Conservation (phyloP, 2,329 filamentous ascomycete genomes). For the Blastomyces emzantsi region DNA sequence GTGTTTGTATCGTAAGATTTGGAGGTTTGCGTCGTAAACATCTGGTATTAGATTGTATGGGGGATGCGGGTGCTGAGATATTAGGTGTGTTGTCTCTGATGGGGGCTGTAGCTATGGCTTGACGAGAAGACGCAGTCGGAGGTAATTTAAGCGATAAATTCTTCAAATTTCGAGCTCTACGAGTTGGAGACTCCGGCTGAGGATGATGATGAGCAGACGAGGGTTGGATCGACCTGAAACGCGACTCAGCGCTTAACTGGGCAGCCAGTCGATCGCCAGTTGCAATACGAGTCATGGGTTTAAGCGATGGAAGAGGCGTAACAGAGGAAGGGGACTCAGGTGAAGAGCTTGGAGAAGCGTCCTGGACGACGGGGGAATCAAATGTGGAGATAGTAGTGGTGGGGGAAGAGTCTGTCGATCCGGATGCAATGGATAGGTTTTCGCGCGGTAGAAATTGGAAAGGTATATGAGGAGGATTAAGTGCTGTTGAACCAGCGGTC, state of each 20-base stretch:
- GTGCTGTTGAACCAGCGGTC: constrained; percentile 7
- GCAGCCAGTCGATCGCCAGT: constrained; percentile 7
- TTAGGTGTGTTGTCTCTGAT: constrained; percentile 37
- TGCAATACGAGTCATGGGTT: constrained; percentile 24
- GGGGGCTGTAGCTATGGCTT: constrained; percentile 42
- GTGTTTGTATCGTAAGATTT: constrained; percentile 52
- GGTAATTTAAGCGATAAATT: constrained; percentile 55
- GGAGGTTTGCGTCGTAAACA: constrained; percentile 48
- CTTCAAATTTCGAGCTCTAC: constrained; percentile 51
- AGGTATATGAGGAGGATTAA: constrained; percentile 9
- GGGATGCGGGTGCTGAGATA: constrained; percentile 47
- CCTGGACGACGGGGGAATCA: constrained; percentile 81
- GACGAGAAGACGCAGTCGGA: constrained; percentile 35
- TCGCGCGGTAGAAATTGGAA: constrained; percentile 32
- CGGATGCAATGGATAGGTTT: constrained; percentile 47
- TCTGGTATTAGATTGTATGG: constrained; percentile 48
- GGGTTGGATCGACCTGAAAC: constrained; percentile 11
- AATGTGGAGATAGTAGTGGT: constrained; percentile 90
- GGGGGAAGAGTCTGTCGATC: constrained; percentile 87
- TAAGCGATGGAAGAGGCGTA: constrained; percentile 47
- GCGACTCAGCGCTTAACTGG: constrained; percentile 5
- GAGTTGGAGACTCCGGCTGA: constrained; percentile 30
- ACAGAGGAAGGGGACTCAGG: constrained; percentile 79
- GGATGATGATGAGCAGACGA: constrained; percentile 36
- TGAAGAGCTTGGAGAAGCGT: constrained; percentile 83